phyloP scores from a whole-genome alignment of 352 stramenopile species.

The Globisporangium iwayamae region DNA sequence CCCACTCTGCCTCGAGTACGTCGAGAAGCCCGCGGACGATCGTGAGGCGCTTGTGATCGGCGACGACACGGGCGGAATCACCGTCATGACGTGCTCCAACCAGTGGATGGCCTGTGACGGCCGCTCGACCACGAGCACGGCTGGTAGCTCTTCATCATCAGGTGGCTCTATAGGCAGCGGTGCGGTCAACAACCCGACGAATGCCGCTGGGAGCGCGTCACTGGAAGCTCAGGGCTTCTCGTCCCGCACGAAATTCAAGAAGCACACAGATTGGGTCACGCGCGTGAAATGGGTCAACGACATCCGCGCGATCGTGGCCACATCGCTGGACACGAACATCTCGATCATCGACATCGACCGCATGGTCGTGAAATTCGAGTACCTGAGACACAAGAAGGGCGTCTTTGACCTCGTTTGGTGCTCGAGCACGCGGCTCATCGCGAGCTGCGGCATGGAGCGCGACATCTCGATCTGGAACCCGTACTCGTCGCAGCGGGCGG shows the following conservation, averaged over 20 bases:
- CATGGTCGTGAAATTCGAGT: constrained; percentile 79
- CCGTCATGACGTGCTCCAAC: constrained; percentile 65
- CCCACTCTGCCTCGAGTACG: constrained; percentile 76
- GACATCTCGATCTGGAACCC: constrained; percentile 89
- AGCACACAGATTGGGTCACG: constrained; percentile 83
- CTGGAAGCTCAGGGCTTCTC: constrained; percentile 64
- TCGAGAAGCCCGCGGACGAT: constrained; percentile 70
- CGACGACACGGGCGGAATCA: constrained; percentile 72
- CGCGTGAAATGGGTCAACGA: constrained; percentile 82
- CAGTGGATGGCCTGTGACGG: constrained; percentile 71
- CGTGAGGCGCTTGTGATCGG: constrained; percentile 73
- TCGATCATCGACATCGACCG: constrained; percentile 82
- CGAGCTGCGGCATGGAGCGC: constrained; percentile 80
- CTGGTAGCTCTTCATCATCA: neutral
- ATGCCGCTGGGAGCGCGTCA: constrained; percentile 39
- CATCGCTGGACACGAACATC: constrained; percentile 73
- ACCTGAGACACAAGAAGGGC: constrained; percentile 76
- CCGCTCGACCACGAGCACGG: constrained; percentile 33
- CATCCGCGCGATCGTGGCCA: constrained; percentile 76
- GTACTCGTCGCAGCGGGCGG: constrained; percentile 80
- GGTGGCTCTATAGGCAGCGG: constrained; percentile 6
- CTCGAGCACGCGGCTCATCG: constrained; percentile 65
- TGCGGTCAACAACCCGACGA: constrained; percentile 19
- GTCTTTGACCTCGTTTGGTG: constrained; percentile 85
- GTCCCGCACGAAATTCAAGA: constrained; percentile 71